phyloP scores from a whole-genome alignment of 495 filamentous ascomycete genomes.

The Bacidia gigantensis region DNA sequence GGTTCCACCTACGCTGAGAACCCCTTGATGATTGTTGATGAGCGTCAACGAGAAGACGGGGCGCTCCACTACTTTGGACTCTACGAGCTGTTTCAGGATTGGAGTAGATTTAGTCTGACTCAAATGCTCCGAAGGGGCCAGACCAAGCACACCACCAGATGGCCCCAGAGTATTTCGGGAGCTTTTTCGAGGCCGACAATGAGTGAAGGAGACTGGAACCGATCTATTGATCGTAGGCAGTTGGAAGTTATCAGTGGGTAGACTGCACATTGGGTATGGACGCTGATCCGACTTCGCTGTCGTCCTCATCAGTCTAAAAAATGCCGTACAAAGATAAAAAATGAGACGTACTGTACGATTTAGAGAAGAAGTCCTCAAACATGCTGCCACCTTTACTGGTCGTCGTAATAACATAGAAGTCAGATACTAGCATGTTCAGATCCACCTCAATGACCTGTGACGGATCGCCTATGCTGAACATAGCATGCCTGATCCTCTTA shows the following conservation, averaged over 20 bases:
- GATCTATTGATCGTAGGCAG: conserved; percentile 19
- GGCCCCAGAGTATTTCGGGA: conserved; percentile 18
- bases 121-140: conserved; percentile 21
- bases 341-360: conserved; percentile 12
- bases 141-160: conserved; percentile 21
- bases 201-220: conserved; percentile 19
- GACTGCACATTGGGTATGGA: conserved; percentile 19
- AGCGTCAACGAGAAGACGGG: conserved; percentile 23
- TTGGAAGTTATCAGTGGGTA: conserved; percentile 19
- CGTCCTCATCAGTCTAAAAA: too few species aligned
- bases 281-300: conserved; percentile 15
- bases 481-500: conserved; percentile 17
- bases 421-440: conserved; percentile 24
- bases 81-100: conserved; percentile 19
- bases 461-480: conserved; percentile 18
- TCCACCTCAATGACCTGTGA: conserved; percentile 24
- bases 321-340: too few species aligned
- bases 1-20: conserved; percentile 25
- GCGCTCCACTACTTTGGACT: conserved; percentile 16
- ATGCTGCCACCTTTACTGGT: conserved; percentile 21
- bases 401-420: conserved; percentile 22
- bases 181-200: conserved; percentile 22
- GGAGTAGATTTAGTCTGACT: conserved; percentile 18
- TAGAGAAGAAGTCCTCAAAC: conserved; percentile 21
- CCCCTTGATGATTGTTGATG: conserved; percentile 21